Evolutionary conservation across 225 moss, liverwort and hornwort genomes (phyloP).

Genomic region (Takakia lepidozioides): DNA sequence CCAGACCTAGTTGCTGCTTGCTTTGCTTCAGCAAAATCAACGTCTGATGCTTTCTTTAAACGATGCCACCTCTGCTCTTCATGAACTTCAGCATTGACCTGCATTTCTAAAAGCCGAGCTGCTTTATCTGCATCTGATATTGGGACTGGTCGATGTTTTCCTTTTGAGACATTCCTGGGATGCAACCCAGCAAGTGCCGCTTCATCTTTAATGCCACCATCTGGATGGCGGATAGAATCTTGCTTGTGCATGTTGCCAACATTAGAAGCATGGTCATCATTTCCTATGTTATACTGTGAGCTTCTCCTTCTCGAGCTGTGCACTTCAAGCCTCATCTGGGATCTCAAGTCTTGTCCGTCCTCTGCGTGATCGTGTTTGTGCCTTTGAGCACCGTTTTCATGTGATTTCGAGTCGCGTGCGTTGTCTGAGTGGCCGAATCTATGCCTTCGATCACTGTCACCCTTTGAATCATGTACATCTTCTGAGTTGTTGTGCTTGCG

Average conservation of each 20-base stretch:
- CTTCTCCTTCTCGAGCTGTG: constrained; percentile 11
- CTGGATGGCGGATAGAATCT: constrained; percentile 1
- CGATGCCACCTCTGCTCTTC: constrained; percentile 75
- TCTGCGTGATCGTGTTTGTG: constrained; percentile 7
- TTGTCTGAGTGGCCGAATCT: background rate
- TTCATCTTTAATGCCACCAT: constrained; percentile 12
- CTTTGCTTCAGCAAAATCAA: constrained; percentile 36
- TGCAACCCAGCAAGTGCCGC: background rate
- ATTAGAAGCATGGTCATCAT: constrained; percentile 3
- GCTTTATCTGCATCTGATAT: constrained; percentile 58
- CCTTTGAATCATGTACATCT: background rate
- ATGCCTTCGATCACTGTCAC: background rate
- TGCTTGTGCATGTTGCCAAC: constrained; percentile 11
- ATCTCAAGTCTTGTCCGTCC: constrained; percentile 19
- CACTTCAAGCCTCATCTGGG: constrained; percentile 8
- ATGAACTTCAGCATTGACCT: constrained; percentile 54
- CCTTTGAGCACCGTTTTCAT: background rate
- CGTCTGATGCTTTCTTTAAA: constrained; percentile 56
- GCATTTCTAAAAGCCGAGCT: constrained; percentile 54
- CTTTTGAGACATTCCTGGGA: constrained; percentile 23
- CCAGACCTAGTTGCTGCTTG: constrained; percentile 32
- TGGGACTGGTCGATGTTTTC: constrained; percentile 36
- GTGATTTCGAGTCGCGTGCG: background rate
- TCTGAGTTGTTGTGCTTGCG: background rate
- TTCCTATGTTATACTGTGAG: constrained; percentile 5